Evolutionary conservation across 2,329 filamentous ascomycete species (phyloP), one percentile per base, ranked within the genome.

Genomic region (Sordariomycetes sp.): DNA sequence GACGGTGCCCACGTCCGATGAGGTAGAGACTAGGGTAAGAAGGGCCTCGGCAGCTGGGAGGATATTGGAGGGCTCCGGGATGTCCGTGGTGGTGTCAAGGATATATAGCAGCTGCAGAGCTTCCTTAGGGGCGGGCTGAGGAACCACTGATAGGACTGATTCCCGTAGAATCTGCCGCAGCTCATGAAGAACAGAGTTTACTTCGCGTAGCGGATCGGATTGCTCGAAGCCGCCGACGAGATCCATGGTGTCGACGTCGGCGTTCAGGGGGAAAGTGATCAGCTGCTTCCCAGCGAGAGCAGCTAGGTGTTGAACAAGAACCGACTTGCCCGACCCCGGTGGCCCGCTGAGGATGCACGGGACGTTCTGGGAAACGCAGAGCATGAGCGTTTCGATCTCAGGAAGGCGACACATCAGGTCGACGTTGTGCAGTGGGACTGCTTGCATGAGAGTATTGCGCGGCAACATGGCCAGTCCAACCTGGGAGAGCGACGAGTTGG

Each of bases 201-300:
- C 76, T 61, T 88, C 83, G 58, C 93, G 81, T 56, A 88, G 79
- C 24, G 89, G 85, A 68, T 99, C 94, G 20, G 90, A 86, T 71
- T 99, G 94, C 70, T 99, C 94, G 67, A 96, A 99, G 0, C 94
- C 94, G 66, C 94, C 94, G 59, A 99, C 90, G 59, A 99, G 82
- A 71, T 99, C 94, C 85, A 96, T 96, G 1, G 93, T 92, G 70
- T 99, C 94, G 52, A 96, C 89, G 65, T 99, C 95, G 7, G 92
- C 87, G 68, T 96, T 99, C 73, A 99, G 84, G 0, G 92, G 86
- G 65, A 97, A 89, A 18, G 90, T 88, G 35, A 92, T 81, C 3
- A 97, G 75, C 1, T 84, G 78, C 58, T 87, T 87, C 25, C 94
- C 94, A 50, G 83, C 83, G 25, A 88, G 74, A 14, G 88, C 86